Base-by-base conservation (phyloP, 148 eudicot genomes). In the Rhododendron henanense region DNA sequence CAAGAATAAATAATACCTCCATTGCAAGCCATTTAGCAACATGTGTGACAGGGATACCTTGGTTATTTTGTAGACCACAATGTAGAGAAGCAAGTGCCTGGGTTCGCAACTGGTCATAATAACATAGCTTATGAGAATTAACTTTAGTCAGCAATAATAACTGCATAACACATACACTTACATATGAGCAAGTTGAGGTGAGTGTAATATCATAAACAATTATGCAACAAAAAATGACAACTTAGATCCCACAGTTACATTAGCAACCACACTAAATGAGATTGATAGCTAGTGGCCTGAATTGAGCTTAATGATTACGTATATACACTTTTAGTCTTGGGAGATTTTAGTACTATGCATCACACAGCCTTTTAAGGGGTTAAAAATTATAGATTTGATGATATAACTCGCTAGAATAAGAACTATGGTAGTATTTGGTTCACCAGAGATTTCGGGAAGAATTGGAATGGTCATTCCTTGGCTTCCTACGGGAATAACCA, bases 61-160 rank as follows among this genome's bases (percentile, higher is more conserved):
- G 99, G 88, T 90, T 93, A 89, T 85, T 89, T 88, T 92, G 99
- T 87, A 97, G 90, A 88, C 98, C 98, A 89, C 92, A 87, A 87
- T 97, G 98, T 74, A 97, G 88, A 69, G 98, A 90, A 88, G 98
- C 98, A 85, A 97, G 96, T 48, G 99, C 99, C 86, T 92, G 99
- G 87, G 96, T 94, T 73, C 98, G 93, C 90, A 97, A 87, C 98
- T 95, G 98, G 86, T 57, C 59, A 80, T 77, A 45, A 85, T 85
- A 87, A 78, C 84, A 87, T n/a, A 85, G 45, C 81, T 85, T 74
- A 71, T 63, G 45, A 86, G 79, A 67, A 55, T 31, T 31, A 31
- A 15, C 48, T 61, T 55, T 50, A 45, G 15, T 21, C 16, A 21
- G 73, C 8, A 59, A 19, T 59, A 13, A 45, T 33, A 47, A 14